phyloP scores from a whole-genome alignment of 805 yeast genomes.

The Blastobotrys robertii region DNA sequence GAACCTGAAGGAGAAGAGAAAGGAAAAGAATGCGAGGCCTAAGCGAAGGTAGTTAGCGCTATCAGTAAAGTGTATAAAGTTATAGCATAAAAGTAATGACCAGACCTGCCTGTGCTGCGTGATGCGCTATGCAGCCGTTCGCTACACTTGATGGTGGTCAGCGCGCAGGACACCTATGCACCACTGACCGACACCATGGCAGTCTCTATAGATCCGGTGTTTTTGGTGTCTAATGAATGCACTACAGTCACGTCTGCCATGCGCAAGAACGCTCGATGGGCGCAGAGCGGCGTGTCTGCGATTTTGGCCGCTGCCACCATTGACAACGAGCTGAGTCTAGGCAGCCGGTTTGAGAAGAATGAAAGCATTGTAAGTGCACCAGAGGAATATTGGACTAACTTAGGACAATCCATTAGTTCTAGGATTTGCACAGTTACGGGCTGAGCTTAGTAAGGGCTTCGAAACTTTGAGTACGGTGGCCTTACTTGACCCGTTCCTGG shows the following conservation, averaged over 20 bases:
- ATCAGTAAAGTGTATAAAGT: too few species aligned
- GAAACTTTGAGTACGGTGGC: constrained; percentile 59
- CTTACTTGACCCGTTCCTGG: constrained; percentile 74
- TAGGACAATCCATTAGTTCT: constrained; percentile 57
- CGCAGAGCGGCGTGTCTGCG: constrained; percentile 73
- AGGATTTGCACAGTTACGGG: constrained; percentile 69
- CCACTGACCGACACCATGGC: not conserved
- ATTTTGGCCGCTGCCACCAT: constrained; percentile 49
- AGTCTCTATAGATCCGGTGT: constrained; percentile 57
- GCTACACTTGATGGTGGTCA: too few species aligned
- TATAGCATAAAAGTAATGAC: too few species aligned
- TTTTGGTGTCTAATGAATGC: constrained; percentile 82
- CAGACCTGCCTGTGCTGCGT: too few species aligned
- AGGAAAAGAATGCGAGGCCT: constrained; percentile 83
- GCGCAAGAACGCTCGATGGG: constrained; percentile 77
- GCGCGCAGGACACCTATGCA: too few species aligned
- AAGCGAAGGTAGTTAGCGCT: constrained; percentile 30
- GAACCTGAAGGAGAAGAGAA: constrained; percentile 54
- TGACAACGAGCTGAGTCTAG: constrained; percentile 5
- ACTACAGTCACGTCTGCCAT: constrained; percentile 77
- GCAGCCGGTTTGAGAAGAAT: not conserved
- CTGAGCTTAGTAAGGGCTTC: constrained; percentile 48
- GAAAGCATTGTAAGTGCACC: not conserved
- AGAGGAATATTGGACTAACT: not conserved
- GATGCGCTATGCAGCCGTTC: too few species aligned